These are phyloP conservation scores for Mesembryanthemum crystallinum DNA, from an alignment of 148 eudicot genomes.

Conservation along the genomic window DNA sequence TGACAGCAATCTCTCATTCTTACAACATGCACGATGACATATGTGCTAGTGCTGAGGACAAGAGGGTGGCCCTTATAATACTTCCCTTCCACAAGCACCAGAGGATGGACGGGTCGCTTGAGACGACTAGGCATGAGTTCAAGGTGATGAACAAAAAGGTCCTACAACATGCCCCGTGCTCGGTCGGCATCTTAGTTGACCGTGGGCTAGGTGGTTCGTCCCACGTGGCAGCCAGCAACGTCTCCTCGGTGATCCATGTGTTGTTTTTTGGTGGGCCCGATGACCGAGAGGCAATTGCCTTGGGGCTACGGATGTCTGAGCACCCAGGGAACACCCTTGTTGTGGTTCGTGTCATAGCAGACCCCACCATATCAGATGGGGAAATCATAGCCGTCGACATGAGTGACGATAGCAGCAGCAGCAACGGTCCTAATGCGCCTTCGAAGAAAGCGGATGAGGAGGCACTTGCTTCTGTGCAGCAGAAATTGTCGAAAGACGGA, in stretches of 20 bases:
- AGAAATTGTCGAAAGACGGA: conserved; percentile 26
- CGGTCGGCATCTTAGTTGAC: conserved; percentile 71
- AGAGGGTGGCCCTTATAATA: conserved; percentile 56
- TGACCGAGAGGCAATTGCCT: conserved; percentile 71
- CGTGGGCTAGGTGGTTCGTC: conserved; percentile 81
- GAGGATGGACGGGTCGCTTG: conserved; percentile 61
- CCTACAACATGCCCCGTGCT: conserved; percentile 60
- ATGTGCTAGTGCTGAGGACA: conserved; percentile 54
- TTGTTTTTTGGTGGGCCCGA: conserved; percentile 78
- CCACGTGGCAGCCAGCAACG: conserved; percentile 70
- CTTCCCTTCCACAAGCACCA: conserved; percentile 78
- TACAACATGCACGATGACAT: conserved; percentile 70
- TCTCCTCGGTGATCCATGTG: conserved; percentile 43
- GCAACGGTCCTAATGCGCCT: not conserved
- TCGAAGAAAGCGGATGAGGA: conserved; percentile 38
- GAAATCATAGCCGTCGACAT: conserved; percentile 37
- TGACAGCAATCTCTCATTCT: conserved; percentile 62
- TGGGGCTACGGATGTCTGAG: conserved; percentile 68
- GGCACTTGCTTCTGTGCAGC: conserved; percentile 26
- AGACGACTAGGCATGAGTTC: conserved; percentile 59
- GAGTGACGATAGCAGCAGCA: conserved; percentile 14
- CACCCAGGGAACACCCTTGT: conserved; percentile 66
- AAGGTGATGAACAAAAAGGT: conserved; percentile 48
- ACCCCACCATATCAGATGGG: conserved; percentile 30
- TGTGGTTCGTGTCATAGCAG: conserved; percentile 43